phyloP scores from a whole-genome alignment of 1,139 yeast genomes.

The Zygoascus sp. region DNA sequence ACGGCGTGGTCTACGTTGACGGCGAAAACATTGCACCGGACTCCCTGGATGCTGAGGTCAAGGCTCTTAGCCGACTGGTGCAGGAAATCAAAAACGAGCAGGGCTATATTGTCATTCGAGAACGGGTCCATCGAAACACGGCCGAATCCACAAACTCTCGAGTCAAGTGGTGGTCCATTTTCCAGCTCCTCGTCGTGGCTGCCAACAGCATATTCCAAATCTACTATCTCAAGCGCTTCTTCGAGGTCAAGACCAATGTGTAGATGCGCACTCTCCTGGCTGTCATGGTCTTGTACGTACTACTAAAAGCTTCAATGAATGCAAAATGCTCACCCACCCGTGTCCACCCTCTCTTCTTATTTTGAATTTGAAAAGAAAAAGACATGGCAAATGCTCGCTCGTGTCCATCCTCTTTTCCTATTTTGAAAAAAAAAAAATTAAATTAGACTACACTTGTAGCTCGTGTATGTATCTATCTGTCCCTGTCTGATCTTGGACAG shows the following conservation, averaged over 20 bases:
- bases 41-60: conserved; percentile 80
- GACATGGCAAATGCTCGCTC: no score
- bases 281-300: not conserved
- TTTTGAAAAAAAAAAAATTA: no score
- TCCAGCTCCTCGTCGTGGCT: conserved; percentile 83
- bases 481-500: no score
- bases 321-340: no score
- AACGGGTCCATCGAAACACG: conserved; percentile 96
- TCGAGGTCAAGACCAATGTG: conserved; percentile 88
- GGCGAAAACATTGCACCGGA: conserved; percentile 77
- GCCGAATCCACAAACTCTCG: conserved; percentile 96
- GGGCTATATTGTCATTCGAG: conserved; percentile 89
- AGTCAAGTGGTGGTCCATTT: conserved; percentile 96
- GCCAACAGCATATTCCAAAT: conserved; percentile 89
- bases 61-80: conserved; percentile 68
- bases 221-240: conserved; percentile 87
- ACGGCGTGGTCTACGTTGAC: conserved; percentile 86
- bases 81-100: conserved; percentile 84
- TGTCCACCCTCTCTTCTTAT: no score
- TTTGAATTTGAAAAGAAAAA: no score
- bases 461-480: no score
- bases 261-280: no score
- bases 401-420: no score
- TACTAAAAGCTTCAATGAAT: no score
- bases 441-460: no score